phyloP scores from a whole-genome alignment of 176 grass and related monocot genomes.

The Rhipidocladum racemiflorum region DNA sequence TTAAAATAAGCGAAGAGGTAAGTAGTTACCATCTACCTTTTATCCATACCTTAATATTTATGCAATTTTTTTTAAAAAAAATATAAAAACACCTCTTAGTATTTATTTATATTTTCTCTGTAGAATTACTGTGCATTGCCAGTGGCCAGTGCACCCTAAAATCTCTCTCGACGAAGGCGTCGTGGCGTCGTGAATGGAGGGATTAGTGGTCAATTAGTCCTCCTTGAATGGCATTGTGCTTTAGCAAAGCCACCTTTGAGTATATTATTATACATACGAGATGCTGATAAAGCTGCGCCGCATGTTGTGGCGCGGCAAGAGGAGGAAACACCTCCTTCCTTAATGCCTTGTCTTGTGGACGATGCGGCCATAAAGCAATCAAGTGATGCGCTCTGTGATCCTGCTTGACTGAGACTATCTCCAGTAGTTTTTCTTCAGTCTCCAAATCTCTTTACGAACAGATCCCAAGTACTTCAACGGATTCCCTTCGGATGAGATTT shows the following conservation, averaged over 20 bases:
- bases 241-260: slow-evolving; percentile 14
- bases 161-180: not conserved
- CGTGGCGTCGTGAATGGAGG: slow-evolving; percentile 11
- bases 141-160: too few species aligned
- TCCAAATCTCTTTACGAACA: too few species aligned
- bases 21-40: too few species aligned
- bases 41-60: too few species aligned
- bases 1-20: too few species aligned
- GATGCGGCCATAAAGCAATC: slow-evolving; percentile 19
- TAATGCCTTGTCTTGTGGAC: slow-evolving; percentile 39
- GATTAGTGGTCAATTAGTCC: slow-evolving; percentile 8
- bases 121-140: too few species aligned
- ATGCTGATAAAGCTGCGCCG: slow-evolving; percentile 9
- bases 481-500: too few species aligned
- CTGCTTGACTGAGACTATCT: not conserved
- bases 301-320: slow-evolving; percentile 23
- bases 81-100: too few species aligned
- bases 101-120: too few species aligned
- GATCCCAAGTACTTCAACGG: too few species aligned
- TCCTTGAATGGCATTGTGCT: not conserved
- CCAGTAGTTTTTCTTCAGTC: too few species aligned
- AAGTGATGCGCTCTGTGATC: not conserved
- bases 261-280: not conserved
- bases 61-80: too few species aligned
- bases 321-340: slow-evolving; percentile 36